Evolutionary conservation across 1,284 basidiomycete species (phyloP), one percentile per base, ranked within the genome.

Genomic region (Lentinula novae-zelandiae): DNA sequence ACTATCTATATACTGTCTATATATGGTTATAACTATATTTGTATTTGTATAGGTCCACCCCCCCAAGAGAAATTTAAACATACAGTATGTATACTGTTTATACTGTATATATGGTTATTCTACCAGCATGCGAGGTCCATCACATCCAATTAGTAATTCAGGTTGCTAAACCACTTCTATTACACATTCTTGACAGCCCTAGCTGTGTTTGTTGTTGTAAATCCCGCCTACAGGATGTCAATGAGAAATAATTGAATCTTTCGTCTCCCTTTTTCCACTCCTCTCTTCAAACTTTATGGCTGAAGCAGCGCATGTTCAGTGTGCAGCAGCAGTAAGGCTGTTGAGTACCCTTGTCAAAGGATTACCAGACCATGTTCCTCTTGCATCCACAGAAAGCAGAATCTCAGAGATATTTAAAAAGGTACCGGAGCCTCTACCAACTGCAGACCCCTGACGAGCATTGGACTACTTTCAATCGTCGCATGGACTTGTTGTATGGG

Each of bases 1-100:
- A 62, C 44, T 51, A 49, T 62, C 20, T 58, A 57, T 57, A 42
- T 62, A 62, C 57, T 39, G 5, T 61, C 33, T 61, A 61, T 57
- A 61, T 61, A 61, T 54, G 27, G 53, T 60, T 54, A 44, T 39
- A 55, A 50, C 52, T 48, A 17, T 60, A 61, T 61, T 57, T 33
- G 20, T 57, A 62, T 53, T 15, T 53, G 57, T 62, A 62, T 62
- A 53, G 58, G 39, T 62, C 15, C 58, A 58, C 17, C 31, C 36
- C 7, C 42, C n/a, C 36, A 53, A 42, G 22, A 20, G 42, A 34
- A 34, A 52, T 42, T 50, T 58, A 53, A 34, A 22, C 50, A 61
- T 61, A 61, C 53, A 52, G 60, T 57, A 48, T 57, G 52, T 51
- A 56, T 52, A 52, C 50, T 12, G 50, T 52, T 31, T 52, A 52